These are phyloP conservation scores for Psilocybe azurescens DNA, from an alignment of 768 basidiomycete species.

Conservation along the genomic window DNA sequence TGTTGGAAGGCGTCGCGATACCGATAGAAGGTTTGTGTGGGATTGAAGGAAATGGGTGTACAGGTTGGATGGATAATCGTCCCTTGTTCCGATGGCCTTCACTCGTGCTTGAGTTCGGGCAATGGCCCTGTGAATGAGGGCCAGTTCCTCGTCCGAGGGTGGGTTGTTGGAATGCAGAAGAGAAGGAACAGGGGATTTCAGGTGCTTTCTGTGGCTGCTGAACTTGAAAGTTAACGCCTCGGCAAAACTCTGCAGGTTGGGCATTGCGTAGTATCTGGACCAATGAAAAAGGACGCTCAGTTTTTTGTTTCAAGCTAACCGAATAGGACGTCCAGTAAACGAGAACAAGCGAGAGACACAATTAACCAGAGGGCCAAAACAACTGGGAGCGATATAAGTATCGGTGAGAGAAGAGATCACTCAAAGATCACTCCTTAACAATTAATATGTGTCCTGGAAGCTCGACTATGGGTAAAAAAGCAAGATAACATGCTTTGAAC, in stretches of 20 bases:
- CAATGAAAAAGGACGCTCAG: too few species aligned
- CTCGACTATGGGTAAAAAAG: too few species aligned
- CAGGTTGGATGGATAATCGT: not conserved
- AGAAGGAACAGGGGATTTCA: conserved; percentile 8
- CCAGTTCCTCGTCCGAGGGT: conserved; percentile 15
- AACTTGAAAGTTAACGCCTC: conserved; percentile 6
- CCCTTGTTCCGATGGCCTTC: not conserved
- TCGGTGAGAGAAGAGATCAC: too few species aligned
- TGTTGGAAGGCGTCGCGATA: conserved; percentile 16
- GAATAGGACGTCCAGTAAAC: too few species aligned
- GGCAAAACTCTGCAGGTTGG: not conserved
- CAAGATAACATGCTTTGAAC: not conserved
- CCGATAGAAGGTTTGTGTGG: conserved; percentile 10
- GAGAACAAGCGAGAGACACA: too few species aligned
- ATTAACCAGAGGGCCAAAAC: too few species aligned
- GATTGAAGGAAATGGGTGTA: conserved; percentile 6
- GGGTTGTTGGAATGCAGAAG: conserved; percentile 18
- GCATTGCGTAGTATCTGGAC: not conserved
- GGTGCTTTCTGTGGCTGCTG: conserved; percentile 1
- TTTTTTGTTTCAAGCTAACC: too few species aligned
- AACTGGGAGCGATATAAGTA: too few species aligned
- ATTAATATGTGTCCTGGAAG: too few species aligned
- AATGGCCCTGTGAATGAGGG: conserved; percentile 9
- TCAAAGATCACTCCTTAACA: too few species aligned
- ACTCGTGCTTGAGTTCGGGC: not conserved